These are phyloP conservation scores for Scutellaria baicalensis DNA, from an alignment of 257 asterid species.

Conservation along the genomic window DNA sequence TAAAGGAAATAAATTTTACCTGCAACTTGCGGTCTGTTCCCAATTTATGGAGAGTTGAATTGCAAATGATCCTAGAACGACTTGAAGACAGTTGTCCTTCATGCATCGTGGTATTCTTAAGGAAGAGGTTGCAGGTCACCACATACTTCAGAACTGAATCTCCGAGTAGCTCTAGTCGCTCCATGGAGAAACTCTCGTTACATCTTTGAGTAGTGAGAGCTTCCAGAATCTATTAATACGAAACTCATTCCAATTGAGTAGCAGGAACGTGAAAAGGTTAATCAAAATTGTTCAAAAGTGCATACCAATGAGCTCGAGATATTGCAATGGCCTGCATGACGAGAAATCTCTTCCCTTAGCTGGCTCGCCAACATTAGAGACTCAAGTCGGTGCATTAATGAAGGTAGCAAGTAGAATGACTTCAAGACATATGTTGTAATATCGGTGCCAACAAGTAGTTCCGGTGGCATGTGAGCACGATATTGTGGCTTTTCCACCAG, in stretches of 20 bases:
- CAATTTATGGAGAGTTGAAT: conserved; percentile 60
- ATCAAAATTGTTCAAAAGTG: background rate
- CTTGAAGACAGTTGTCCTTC: conserved; percentile 62
- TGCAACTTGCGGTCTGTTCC: conserved; percentile 69
- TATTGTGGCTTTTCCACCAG: conserved; percentile 42
- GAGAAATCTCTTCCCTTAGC: conserved; percentile 62
- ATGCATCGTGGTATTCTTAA: conserved; percentile 58
- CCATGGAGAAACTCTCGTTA: conserved; percentile 84
- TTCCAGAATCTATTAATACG: conserved; percentile 62
- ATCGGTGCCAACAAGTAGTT: conserved; percentile 62
- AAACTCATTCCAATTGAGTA: conserved; percentile 12
- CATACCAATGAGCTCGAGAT: conserved; percentile 74
- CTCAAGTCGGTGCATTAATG: conserved; percentile 84
- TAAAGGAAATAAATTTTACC: conserved; percentile 41
- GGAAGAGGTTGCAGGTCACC: conserved; percentile 71
- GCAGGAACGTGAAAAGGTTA: background rate
- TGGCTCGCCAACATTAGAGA: conserved; percentile 92
- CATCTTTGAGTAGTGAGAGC: conserved; percentile 84
- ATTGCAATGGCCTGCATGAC: conserved; percentile 29
- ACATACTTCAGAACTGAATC: conserved; percentile 84
- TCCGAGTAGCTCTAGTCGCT: conserved; percentile 90
- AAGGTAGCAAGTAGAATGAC: conserved; percentile 85
- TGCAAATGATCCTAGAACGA: conserved; percentile 52
- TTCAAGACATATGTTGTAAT: conserved; percentile 52
- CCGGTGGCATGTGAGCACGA: conserved; percentile 79